Conservation (phyloP, 1,284 basidiomycete genomes). For the Leccinum fallax region DNA sequence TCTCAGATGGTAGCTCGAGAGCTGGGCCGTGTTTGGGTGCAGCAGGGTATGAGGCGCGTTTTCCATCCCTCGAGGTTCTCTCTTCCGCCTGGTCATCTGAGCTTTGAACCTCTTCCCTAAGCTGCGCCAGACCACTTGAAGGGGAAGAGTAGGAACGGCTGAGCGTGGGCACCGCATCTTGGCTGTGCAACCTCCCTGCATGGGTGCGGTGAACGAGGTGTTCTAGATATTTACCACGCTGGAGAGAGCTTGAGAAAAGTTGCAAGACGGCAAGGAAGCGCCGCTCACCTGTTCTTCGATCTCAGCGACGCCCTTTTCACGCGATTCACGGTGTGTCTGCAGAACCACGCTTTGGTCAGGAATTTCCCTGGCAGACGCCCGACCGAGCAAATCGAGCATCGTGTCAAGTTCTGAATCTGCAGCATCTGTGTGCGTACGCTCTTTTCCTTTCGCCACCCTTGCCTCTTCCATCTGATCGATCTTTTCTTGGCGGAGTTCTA, state of each 20-base stretch:
- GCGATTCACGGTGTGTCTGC: slow-evolving; percentile 52
- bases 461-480: slow-evolving; percentile 67
- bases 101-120: not conserved
- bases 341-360: slow-evolving; percentile 69
- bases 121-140: not conserved
- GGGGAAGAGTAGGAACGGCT: slow-evolving; percentile 8
- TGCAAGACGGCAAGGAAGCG: not conserved
- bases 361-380: slow-evolving; percentile 67
- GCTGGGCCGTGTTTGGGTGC: slow-evolving; percentile 5
- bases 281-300: slow-evolving; percentile 61
- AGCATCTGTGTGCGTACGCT: slow-evolving; percentile 18
- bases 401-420: slow-evolving; percentile 62
- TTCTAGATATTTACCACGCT: slow-evolving; percentile 74
- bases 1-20: slow-evolving; percentile 35
- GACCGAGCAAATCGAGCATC: slow-evolving; percentile 71
- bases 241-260: slow-evolving; percentile 10
- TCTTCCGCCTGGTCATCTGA: slow-evolving; percentile 5
- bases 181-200: slow-evolving; percentile 66
- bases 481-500: slow-evolving; percentile 74
- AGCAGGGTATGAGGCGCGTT: slow-evolving; percentile 25
- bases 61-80: slow-evolving; percentile 18
- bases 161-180: slow-evolving; percentile 54
- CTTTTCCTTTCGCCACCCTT: slow-evolving; percentile 48
- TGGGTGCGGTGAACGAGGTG: slow-evolving; percentile 67
- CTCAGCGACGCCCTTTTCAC: slow-evolving; percentile 50